Percentiles rank a stretch among this genome's conserved stretches.
phyloP scores from a whole-genome alignment of 331 rosid species.

The Quercus lobata region DNA sequence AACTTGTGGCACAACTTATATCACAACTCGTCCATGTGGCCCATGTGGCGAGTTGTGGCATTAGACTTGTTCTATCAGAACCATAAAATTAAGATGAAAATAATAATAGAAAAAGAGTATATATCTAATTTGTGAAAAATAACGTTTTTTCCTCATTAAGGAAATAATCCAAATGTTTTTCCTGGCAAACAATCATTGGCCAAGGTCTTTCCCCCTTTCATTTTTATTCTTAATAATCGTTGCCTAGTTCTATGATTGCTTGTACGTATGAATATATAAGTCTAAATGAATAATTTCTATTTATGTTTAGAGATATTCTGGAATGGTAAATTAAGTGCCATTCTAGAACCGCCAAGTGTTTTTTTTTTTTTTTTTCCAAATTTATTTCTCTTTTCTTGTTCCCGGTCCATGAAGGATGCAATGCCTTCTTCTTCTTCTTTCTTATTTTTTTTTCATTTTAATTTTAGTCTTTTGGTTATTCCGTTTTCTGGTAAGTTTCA shows the following conservation, averaged over 20 bases:
- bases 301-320: neutral
- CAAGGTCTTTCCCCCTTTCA: neutral
- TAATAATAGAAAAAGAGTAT: neutral
- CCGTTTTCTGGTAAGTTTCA: too few species aligned
- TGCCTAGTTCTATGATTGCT: neutral
- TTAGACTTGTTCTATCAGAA: neutral
- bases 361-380: too few species aligned
- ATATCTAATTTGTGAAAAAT: neutral
- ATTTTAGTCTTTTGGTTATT: too few species aligned
- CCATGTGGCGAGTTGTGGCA: too few species aligned
- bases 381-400: too few species aligned
- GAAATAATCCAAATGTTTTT: neutral
- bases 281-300: neutral
- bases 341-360: too few species aligned
- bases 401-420: too few species aligned
- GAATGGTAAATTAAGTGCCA: neutral
- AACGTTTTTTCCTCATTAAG: neutral
- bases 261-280: neutral
- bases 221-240: neutral
- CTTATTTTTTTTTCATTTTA: too few species aligned
- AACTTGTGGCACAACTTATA: accelerated
- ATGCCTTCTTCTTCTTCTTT: too few species aligned
- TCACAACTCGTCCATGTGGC: too few species aligned
- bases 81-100: neutral
- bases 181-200: neutral